Base-by-base conservation (phyloP, 306 rosid species). In the Crataegus laevigata region DNA sequence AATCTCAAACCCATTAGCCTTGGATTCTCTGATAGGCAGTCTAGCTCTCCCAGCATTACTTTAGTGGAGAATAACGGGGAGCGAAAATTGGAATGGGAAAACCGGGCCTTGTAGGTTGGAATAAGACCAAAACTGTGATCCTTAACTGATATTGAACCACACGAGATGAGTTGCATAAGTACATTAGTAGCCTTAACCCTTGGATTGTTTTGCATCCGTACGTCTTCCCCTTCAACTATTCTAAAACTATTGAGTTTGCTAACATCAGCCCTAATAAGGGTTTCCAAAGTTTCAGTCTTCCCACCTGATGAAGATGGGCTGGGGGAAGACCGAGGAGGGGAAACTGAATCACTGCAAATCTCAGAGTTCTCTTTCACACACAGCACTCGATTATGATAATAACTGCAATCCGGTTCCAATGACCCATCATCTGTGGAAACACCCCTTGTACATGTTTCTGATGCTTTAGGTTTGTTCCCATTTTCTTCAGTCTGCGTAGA, bases 401-500 rank as follows among this genome's bases (percentile, higher is more conserved):
- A 87, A 74, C 81, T 45, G 82, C 82, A 84, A 34, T 84, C 93
- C 24, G 84, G 79, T 81, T 83, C 93, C 40, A 83, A 14, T 12
- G 91, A 79, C 11, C 85, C 87, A 59, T 91, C 96, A 68, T 93
- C 98, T 1, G 98, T 94, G 18, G 98, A 94, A 71, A 94, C 93
- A 75, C 96, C 97, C 80, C 96, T 85, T 19, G 89, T 85, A 85
- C 96, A 91, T 60, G 94, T 93, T 75, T 91, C 87, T 47, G 76
- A 89, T 38, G 76, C 21, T 81, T 80, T 81, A 4, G 84, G 52
- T 64, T 71, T 78, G 63, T 84, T 71, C 45, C 66, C 74, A 68
- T 82, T 77, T 72, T 89, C 98, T 75, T 94, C 97, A 11, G 98
- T 94, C 82, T 94, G 98, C 24, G 98, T 94, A 3, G 96, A 87